Percentiles rank a stretch among this genome's conserved stretches.
Evolutionary conservation across 805 yeast species (phyloP).

Genomic region (Starmerella stellata): DNA sequence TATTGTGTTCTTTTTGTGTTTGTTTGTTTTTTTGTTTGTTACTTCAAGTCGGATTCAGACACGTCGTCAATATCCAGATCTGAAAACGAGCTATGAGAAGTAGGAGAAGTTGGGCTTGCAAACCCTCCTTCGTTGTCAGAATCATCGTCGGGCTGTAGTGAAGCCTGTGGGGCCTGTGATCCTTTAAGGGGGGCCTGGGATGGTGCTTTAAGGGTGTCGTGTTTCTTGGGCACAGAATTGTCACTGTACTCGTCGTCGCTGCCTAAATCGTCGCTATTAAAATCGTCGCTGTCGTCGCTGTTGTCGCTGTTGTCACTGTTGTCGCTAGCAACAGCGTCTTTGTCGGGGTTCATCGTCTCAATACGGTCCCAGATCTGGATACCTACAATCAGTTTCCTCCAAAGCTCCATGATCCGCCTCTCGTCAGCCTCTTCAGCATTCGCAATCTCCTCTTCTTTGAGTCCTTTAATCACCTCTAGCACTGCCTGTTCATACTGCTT

Average conservation of each 20-base stretch:
- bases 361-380: conserved; percentile 19
- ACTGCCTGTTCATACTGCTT: conserved; percentile 44
- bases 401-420: conserved; percentile 23
- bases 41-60: conserved; percentile 26
- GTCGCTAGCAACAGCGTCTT: background rate
- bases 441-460: conserved; percentile 33
- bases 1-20: no score
- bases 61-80: conserved; percentile 24
- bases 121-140: no score
- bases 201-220: no score
- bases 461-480: conserved; percentile 30
- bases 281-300: no score
- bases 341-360: conserved; percentile 15
- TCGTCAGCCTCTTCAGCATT: conserved; percentile 28
- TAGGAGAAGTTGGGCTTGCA: background rate
- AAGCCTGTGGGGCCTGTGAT: no score
- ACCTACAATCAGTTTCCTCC: conserved; percentile 24
- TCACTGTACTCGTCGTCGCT: no score
- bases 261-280: no score
- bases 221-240: no score
- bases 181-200: no score
- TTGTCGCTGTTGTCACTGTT: no score
- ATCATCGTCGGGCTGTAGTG: no score
- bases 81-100: conserved; percentile 7
- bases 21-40: no score